Evolutionary conservation across 495 filamentous ascomycete species (phyloP).

Genomic region (Aspergillus nanangensis): DNA sequence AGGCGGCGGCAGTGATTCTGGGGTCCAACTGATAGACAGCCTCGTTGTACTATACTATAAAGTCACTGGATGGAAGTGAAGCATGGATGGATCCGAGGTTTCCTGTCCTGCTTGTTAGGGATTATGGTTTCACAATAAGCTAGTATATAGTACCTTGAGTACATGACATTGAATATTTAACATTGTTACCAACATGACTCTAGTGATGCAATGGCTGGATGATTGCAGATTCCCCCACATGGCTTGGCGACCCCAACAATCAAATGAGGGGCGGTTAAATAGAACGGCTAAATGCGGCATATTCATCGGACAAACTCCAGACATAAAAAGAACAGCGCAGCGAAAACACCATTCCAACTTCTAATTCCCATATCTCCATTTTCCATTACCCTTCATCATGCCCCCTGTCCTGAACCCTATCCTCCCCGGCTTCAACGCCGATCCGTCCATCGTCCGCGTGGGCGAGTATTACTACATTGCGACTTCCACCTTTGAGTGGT

Average conservation of each 20-base stretch:
- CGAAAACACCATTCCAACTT: neutral
- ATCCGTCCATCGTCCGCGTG: conserved; percentile 56
- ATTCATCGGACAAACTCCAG: neutral
- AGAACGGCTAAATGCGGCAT: neutral
- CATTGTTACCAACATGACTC: no score
- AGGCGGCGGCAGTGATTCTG: conserved; percentile 4
- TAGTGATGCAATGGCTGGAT: no score
- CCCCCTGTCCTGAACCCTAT: conserved; percentile 44
- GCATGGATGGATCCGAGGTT: no score
- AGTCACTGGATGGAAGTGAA: no score
- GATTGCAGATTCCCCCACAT: no score
- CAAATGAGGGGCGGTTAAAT: neutral
- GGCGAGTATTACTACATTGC: conserved; percentile 58
- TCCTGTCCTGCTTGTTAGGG: no score
- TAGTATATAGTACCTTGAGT: no score
- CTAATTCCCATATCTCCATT: neutral
- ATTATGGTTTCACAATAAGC: no score
- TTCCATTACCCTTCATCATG: neutral
- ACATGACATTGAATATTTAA: no score
- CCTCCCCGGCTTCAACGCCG: conserved; percentile 58
- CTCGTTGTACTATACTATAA: no score
- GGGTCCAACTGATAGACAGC: no score
- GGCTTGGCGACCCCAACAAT: no score
- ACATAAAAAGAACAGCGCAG: neutral
- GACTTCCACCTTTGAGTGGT: conserved; percentile 62